Base-by-base conservation (phyloP, 2,329 filamentous ascomycete species). In the Paecilomyces formosus region DNA sequence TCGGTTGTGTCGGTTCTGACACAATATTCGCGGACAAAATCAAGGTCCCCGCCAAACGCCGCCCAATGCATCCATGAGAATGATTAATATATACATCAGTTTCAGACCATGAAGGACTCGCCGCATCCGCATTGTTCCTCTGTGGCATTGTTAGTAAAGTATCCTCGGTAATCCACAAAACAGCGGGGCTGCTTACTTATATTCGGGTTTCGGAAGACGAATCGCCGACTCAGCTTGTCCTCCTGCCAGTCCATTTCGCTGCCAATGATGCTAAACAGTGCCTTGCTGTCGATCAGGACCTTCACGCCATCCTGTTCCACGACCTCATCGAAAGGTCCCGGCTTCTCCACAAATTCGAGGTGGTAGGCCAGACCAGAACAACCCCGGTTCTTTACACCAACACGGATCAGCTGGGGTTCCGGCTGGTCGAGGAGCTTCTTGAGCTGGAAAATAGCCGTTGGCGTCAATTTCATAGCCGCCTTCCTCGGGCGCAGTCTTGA, bases 241-340 rank as follows among this genome's bases (percentile, higher is more conserved):
- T 97, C 92, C 11, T 93, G 82, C 92, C 93, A 99, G 71, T 99
- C 94, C 94, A 99, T 99, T 78, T 97, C 93, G 70, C 89, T 96
- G 4, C 94, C 94, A 67, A 99, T 97, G 57, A 99, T 97, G 75
- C 93, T 97, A 73, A 99, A 92, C 55, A 99, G 79, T 50, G 94
- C 94, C 79, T 97, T 97, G 81, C 90, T 96, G 74, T 99, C 94
- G 58, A 99, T 94, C 72, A 97, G 74, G 33, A 99, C 93, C 76
- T 90, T 93, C 58, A 99, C 93, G 0, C 93, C 94, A 68, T 97
- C 94, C 73, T 99, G 94, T 71, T 95, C 92, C 1, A 99, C 91
- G 55, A 87, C 82, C 75, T 99, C 94, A 68, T 99, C 94, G 68
- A 97, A 93, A 39, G 84, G 80, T 3, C 87, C 91, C 0, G 93